Base-by-base conservation (phyloP, 495 filamentous ascomycete species). In the Annulohypoxylon bovei region DNA sequence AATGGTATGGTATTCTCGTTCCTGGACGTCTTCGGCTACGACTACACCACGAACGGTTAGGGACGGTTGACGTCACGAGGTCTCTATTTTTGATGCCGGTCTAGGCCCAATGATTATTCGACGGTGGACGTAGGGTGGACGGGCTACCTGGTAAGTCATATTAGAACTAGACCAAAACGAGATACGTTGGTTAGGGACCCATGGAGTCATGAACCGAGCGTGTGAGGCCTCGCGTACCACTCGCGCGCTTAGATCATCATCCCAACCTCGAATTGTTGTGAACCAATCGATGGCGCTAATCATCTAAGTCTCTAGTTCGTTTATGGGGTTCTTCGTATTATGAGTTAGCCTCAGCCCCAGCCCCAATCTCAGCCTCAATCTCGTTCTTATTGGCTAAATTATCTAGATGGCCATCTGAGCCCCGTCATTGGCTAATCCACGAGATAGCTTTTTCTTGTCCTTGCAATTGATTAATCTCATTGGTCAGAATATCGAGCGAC, bases 361-460 rank as follows among this genome's bases (percentile, higher is more conserved):
- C 49, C 70, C 61, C 70, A 20, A 40, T 62, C 56, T 71, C 68
- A 71, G 68, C 68, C 68, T 71, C 70, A 67, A 53, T 62, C 62
- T 72, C 53, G 27, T 62, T 62, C 47, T 63, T 40, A 67, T 67
- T 67, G 55, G 58, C 40, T 39, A 68, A 40, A 33, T 28, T 46
- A 14, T 50, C 56, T 32, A 56, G n/a, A 32, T 50, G 18, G 22
- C 14, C n/a, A n/a, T 20, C 47, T 37, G 11, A 46, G 28, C 25
- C 11, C 25, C 12, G 14, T 63, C 16, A 65, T 70, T 70, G 60
- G 67, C 18, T 33, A 28, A 46, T 42, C 28, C 20, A 18, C 69
- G 63, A 71, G 52, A 5, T 46, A 20, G 25, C 35, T 53, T 46
- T 58, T 39, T 11, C 39, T 8, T 32, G 23, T 16, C 4, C 23